Percentiles rank a stretch among this genome's conserved stretches.
Evolutionary conservation across 345 rosid species (phyloP).

Genomic region (Salix udensis): DNA sequence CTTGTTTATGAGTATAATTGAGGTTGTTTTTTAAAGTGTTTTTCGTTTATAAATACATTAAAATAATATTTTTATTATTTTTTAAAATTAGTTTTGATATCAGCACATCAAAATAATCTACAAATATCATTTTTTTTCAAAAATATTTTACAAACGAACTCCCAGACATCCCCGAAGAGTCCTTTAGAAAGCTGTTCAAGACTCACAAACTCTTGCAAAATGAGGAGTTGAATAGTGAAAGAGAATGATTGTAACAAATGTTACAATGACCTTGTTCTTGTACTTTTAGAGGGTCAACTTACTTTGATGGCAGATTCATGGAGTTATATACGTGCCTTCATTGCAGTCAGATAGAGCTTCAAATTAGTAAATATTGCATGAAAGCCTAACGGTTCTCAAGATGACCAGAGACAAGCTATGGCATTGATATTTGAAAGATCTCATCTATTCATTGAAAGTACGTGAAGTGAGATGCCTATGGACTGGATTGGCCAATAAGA

Average conservation of each 20-base stretch:
- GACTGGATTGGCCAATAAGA: neutral
- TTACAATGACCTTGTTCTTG: neutral
- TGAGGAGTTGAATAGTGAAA: neutral
- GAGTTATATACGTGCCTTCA: neutral
- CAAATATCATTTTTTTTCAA: no score
- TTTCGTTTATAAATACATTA: no score
- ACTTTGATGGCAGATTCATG: neutral
- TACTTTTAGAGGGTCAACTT: neutral
- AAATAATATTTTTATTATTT: no score
- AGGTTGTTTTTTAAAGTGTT: no score
- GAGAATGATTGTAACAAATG: neutral
- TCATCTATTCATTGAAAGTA: neutral
- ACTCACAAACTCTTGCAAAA: neutral
- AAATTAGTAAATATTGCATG: neutral
- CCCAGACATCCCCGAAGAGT: neutral
- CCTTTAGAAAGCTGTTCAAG: neutral
- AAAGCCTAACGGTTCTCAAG: neutral
- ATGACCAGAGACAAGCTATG: neutral
- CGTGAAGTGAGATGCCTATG: neutral
- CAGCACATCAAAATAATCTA: no score
- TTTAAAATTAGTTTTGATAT: no score
- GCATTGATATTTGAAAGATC: neutral
- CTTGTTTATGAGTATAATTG: no score
- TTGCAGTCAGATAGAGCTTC: neutral
- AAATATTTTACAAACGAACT: no score